These are phyloP conservation scores for Nasturtium officinale DNA, from an alignment of 345 rosid genomes.

Conservation along the genomic window DNA sequence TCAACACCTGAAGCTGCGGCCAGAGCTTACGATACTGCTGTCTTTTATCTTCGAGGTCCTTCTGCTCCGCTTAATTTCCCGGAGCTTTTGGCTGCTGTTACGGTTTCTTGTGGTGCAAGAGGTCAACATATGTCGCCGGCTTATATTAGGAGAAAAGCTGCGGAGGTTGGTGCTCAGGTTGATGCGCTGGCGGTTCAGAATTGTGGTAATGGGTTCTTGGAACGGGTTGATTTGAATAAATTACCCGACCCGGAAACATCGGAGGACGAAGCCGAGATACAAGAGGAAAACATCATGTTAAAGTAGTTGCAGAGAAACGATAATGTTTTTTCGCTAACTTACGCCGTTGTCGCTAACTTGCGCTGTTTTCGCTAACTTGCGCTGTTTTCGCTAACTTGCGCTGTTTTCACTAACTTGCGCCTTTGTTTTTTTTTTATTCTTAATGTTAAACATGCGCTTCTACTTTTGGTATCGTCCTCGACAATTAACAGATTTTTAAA, in stretches of 20 bases:
- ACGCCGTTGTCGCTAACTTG: neutral
- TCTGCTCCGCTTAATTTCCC: slow-evolving; percentile 94
- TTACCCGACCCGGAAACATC: slow-evolving; percentile 87
- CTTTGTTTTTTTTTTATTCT: neutral
- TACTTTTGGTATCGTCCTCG: neutral
- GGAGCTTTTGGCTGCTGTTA: slow-evolving; percentile 53
- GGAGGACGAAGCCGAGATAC: slow-evolving; percentile 48
- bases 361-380: no score
- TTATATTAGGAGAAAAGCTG: slow-evolving; percentile 80
- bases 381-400: slow-evolving; percentile 20
- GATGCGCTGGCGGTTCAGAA: slow-evolving; percentile 55
- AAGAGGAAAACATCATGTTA: neutral
- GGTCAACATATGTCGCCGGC: slow-evolving; percentile 76
- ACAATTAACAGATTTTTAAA: neutral
- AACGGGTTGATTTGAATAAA: slow-evolving; percentile 88
- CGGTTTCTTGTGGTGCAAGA: slow-evolving; percentile 16
- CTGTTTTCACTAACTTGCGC: no score
- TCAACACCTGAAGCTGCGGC: slow-evolving; percentile 95
- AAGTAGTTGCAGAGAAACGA: slow-evolving; percentile 5
- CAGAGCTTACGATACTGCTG: slow-evolving; percentile 95
- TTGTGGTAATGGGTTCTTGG: slow-evolving; percentile 37
- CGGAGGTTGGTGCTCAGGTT: slow-evolving; percentile 91
- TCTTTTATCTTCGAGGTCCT: slow-evolving; percentile 84
- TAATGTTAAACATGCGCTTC: neutral
- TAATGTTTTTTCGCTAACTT: slow-evolving; percentile 29